phyloP scores from a whole-genome alignment of 345 rosid genomes.

The Eucalyptus urophylla region DNA sequence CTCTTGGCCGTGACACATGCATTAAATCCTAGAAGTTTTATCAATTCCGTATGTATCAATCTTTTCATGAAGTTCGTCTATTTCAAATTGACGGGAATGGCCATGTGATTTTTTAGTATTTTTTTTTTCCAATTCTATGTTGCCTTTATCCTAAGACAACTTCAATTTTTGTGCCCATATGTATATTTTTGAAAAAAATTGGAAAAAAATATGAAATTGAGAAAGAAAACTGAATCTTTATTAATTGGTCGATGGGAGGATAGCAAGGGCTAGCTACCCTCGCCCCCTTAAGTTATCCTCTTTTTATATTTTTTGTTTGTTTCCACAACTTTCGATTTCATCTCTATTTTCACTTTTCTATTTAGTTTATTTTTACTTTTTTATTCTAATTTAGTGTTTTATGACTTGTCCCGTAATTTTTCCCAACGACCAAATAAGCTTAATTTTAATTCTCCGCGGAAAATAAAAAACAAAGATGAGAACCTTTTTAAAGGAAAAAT shows the following conservation, averaged over 20 bases:
- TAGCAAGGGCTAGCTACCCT: background rate
- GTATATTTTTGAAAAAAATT: too few species aligned
- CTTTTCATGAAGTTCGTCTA: background rate
- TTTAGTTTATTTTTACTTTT: background rate
- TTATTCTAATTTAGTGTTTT: background rate
- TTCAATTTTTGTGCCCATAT: background rate
- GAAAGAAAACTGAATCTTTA: too few species aligned
- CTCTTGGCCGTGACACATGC: too few species aligned
- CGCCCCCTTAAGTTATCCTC: background rate
- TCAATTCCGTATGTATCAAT: background rate
- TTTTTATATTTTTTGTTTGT: background rate
- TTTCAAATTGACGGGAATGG: too few species aligned
- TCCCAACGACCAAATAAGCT: background rate
- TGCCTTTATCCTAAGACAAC: background rate
- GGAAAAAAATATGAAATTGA: background rate
- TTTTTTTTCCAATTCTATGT: background rate
- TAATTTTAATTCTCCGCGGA: fast-evolving
- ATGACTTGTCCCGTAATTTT: background rate
- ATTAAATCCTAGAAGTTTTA: background rate
- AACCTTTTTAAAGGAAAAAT: background rate
- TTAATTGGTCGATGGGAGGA: background rate
- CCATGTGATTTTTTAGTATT: too few species aligned
- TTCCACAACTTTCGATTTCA: background rate
- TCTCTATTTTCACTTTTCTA: background rate
- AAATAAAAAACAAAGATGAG: background rate